A percentile compares a stretch with the other conserved stretches of the same genome.
Conservation (phyloP, 2,329 filamentous ascomycete genomes). For the Colletotrichum sp. region DNA sequence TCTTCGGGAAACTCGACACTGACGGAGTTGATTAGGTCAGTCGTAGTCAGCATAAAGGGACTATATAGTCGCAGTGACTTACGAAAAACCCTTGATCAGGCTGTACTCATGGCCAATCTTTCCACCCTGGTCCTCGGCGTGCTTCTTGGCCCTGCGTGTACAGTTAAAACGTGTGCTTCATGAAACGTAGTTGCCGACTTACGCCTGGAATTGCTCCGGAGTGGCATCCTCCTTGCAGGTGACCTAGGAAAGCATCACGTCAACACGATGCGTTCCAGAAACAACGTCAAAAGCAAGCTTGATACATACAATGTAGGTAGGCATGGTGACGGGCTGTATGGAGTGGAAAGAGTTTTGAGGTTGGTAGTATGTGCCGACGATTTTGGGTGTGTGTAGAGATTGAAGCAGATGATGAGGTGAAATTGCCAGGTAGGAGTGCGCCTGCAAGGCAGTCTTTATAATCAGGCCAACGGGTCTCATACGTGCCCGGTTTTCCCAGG, state of each 20-base stretch:
- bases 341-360: not conserved
- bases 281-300: not conserved
- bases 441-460: conserved; percentile 16
- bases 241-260: conserved; percentile 58
- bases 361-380: not conserved
- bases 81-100: conserved; percentile 94
- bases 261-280: conserved; percentile 1
- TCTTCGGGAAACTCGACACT: conserved; percentile 79
- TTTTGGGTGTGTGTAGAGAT: not conserved
- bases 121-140: conserved; percentile 77
- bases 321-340: conserved; percentile 45
- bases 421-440: not conserved
- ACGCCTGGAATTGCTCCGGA: conserved; percentile 72
- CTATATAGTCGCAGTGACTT: conserved; percentile 45
- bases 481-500: not conserved
- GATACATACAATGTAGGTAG: conserved; percentile 59
- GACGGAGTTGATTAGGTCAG: not conserved
- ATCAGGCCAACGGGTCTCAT: not conserved
- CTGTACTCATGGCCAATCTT: conserved; percentile 84
- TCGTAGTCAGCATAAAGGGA: not conserved
- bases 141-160: conserved; percentile 75
- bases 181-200: conserved; percentile 31
- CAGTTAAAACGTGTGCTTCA: not conserved
- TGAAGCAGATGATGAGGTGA: not conserved
- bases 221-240: conserved; percentile 77